phyloP scores from a whole-genome alignment of 2,329 filamentous ascomycete species.

The Myotisia sp. region DNA sequence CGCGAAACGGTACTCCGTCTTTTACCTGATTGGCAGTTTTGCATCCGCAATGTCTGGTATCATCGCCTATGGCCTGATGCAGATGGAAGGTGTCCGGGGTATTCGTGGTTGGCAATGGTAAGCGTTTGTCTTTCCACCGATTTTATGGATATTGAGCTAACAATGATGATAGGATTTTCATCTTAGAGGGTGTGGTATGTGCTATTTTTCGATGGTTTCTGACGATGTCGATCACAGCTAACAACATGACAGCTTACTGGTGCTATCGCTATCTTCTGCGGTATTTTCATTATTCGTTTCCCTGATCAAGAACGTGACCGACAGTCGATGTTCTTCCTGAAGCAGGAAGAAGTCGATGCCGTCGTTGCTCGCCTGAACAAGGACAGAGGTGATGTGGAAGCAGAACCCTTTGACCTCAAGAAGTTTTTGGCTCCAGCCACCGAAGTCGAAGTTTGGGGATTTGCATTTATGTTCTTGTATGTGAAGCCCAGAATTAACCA shows the following conservation, averaged over 20 bases:
- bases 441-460: conserved; percentile 43
- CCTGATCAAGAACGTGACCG: conserved; percentile 9
- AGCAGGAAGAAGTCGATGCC: conserved; percentile 30
- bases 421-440: conserved; percentile 35
- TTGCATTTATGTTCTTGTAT: conserved; percentile 34
- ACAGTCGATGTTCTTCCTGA: conserved; percentile 25
- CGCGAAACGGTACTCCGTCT: conserved; percentile 28
- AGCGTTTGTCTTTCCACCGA: neutral
- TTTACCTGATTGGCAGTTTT: conserved; percentile 33
- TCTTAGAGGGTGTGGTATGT: conserved; percentile 11
- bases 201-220: too few species aligned
- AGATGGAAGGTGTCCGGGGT: conserved; percentile 17
- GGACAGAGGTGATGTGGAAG: neutral
- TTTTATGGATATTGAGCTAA: too few species aligned
- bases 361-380: conserved; percentile 26
- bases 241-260: conserved; percentile 9
- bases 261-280: conserved; percentile 7
- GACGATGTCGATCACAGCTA: too few species aligned
- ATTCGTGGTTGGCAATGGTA: conserved; percentile 17
- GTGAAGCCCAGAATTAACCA: too few species aligned
- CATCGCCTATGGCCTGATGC: conserved; percentile 21
- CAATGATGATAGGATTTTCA: conserved; percentile 12
- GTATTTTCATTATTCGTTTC: conserved; percentile 9
- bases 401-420: conserved; percentile 29
- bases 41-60: conserved; percentile 31